These are phyloP conservation scores for Sugiyamaella chiloensis DNA, from an alignment of 805 yeast genomes.

Conservation along the genomic window DNA sequence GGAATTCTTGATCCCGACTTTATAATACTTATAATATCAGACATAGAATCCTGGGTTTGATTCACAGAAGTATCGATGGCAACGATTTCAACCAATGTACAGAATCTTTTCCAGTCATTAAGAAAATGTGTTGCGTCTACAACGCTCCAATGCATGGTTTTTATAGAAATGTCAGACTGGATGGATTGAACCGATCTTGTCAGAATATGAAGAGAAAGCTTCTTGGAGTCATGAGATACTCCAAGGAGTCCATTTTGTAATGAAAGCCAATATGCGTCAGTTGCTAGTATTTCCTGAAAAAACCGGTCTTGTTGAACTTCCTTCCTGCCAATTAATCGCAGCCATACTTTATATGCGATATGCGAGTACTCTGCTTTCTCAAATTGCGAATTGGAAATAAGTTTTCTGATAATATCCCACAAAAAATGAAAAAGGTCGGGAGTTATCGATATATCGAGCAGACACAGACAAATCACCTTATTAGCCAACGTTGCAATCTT, in stretches of 20 bases:
- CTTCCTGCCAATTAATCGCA: constrained; percentile 17
- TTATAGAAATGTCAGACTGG: constrained; percentile 32
- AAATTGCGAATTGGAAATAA: not conserved
- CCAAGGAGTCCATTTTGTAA: constrained; percentile 57
- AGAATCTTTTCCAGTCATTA: constrained; percentile 66
- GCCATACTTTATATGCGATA: constrained; percentile 23
- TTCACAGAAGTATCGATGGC: constrained; percentile 84
- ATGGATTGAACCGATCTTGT: constrained; percentile 53
- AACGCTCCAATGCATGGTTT: constrained; percentile 47
- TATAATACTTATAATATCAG: constrained; percentile 57
- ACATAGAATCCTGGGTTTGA: constrained; percentile 74
- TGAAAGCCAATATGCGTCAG: constrained; percentile 49
- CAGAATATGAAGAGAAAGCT: constrained; percentile 62
- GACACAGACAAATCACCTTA: not conserved
- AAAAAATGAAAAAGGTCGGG: not conserved
- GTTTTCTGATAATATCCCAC: not conserved
- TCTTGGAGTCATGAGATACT: constrained; percentile 61
- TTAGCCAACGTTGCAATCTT: not conserved
- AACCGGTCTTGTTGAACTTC: not conserved
- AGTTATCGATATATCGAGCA: not conserved
- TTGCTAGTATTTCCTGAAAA: constrained; percentile 17
- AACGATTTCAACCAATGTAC: constrained; percentile 73
- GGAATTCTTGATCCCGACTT: constrained; percentile 49
- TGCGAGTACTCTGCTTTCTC: constrained; percentile 7
- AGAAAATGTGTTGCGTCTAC: constrained; percentile 32